Percentiles rank a stretch among this genome's conserved stretches.
phyloP scores from a whole-genome alignment of 2,329 filamentous ascomycete genomes.

The Monilinia fructigena region DNA sequence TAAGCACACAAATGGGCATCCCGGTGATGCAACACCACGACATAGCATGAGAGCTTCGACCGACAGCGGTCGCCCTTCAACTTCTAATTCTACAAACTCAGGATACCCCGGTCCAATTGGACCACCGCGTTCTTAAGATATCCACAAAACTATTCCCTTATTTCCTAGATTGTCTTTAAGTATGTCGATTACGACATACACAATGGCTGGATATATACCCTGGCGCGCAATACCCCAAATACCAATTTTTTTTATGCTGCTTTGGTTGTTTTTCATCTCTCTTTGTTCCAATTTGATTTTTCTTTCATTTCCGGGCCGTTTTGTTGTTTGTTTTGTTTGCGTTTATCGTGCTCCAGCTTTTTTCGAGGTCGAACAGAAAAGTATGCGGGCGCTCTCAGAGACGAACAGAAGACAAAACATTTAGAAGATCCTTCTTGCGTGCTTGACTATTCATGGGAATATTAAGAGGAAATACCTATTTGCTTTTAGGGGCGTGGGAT shows the following conservation, averaged over 20 bases:
- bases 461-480: slow-evolving; percentile 40
- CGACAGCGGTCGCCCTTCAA: slow-evolving; percentile 88
- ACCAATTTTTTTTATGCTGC: slow-evolving; percentile 37
- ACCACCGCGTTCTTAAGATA: slow-evolving; percentile 68
- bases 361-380: slow-evolving; percentile 31
- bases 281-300: slow-evolving; percentile 24
- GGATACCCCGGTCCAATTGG: slow-evolving; percentile 93
- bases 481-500: slow-evolving; percentile 31
- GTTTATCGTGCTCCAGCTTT: slow-evolving; percentile 20
- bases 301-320: slow-evolving; percentile 17
- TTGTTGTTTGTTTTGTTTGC: slow-evolving; percentile 15
- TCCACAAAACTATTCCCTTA: slow-evolving; percentile 32
- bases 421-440: slow-evolving; percentile 32
- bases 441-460: slow-evolving; percentile 30
- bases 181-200: slow-evolving; percentile 30
- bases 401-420: slow-evolving; percentile 30
- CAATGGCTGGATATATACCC: slow-evolving; percentile 42
- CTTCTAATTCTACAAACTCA: slow-evolving; percentile 92
- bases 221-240: slow-evolving; percentile 41
- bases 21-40: slow-evolving; percentile 80
- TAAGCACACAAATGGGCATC: slow-evolving; percentile 61
- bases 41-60: slow-evolving; percentile 81
- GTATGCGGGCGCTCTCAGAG: slow-evolving; percentile 26
- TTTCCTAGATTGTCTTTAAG: slow-evolving; percentile 36
- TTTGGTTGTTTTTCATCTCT: slow-evolving; percentile 31